Conservation (phyloP, 1,284 basidiomycete genomes). For the Inonotus hispidus region DNA sequence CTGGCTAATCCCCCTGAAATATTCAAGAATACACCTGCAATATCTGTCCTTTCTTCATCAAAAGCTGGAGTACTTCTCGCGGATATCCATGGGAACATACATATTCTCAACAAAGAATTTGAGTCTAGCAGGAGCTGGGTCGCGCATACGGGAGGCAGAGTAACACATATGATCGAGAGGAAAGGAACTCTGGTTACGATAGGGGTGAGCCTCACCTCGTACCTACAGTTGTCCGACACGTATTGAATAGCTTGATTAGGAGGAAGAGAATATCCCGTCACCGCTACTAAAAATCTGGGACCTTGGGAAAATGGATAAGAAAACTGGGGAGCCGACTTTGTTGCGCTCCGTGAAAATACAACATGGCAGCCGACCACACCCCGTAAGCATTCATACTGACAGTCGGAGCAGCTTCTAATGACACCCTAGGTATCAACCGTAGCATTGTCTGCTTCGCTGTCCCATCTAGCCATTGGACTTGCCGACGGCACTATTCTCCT, state of each 20-base stretch:
- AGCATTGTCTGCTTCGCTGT: constrained; percentile 74
- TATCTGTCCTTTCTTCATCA: constrained; percentile 61
- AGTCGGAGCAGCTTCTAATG: constrained; percentile 2
- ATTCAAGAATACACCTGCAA: constrained; percentile 72
- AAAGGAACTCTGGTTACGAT: constrained; percentile 78
- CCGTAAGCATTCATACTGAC: constrained; percentile 41
- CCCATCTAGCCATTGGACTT: constrained; percentile 86
- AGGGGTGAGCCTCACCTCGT: constrained; percentile 49
- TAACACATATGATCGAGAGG: constrained; percentile 81
- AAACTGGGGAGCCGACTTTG: constrained; percentile 59
- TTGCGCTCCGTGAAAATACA: constrained; percentile 78
- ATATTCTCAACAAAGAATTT: constrained; percentile 72
- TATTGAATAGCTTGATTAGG: constrained; percentile 39
- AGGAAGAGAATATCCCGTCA: constrained; percentile 70
- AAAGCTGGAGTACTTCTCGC: constrained; percentile 65
- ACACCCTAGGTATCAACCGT: constrained; percentile 66
- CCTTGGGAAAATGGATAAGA: constrained; percentile 70
- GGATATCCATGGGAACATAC: constrained; percentile 78
- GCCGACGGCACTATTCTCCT: constrained; percentile 93
- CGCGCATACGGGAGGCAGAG: constrained; percentile 68
- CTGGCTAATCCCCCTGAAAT: constrained; percentile 67
- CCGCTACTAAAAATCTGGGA: constrained; percentile 91
- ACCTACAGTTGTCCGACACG: neutral
- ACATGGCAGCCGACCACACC: constrained; percentile 72
- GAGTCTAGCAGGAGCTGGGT: constrained; percentile 69